phyloP scores from a whole-genome alignment of 345 rosid genomes.

The Stellera chamaejasme region DNA sequence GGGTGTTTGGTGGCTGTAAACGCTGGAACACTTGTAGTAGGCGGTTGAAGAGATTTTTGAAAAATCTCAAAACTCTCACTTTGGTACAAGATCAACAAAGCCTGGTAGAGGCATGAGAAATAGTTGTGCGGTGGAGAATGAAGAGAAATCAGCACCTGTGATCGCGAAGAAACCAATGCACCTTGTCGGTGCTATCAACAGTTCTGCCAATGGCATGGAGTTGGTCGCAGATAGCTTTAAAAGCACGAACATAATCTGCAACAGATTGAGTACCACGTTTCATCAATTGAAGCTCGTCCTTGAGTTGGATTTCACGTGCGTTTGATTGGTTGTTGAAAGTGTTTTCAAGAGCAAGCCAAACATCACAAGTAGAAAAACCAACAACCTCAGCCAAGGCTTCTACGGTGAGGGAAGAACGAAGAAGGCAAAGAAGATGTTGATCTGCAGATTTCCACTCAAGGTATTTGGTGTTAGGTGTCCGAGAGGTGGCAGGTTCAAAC shows the following conservation, averaged over 20 bases:
- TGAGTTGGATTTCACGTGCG: too few species aligned
- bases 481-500: constrained; percentile 13
- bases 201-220: neutral
- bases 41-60: neutral
- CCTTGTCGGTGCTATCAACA: neutral
- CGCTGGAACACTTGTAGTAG: neutral
- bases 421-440: constrained; percentile 2
- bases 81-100: too few species aligned
- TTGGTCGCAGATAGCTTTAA: too few species aligned
- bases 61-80: constrained; percentile 7
- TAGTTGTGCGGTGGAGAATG: neutral
- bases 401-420: constrained; percentile 9
- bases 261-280: too few species aligned
- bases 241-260: too few species aligned
- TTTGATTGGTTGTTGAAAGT: constrained; percentile 1
- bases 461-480: constrained; percentile 8
- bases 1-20: neutral
- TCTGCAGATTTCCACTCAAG: too few species aligned
- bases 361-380: constrained; percentile 3
- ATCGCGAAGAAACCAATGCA: neutral
- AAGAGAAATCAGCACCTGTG: neutral
- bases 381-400: constrained; percentile 7
- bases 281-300: too few species aligned
- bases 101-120: neutral
- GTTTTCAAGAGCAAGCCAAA: neutral